Evolutionary conservation across 1,284 basidiomycete species (phyloP).

Genomic region (Ganoderma leucocontextum): DNA sequence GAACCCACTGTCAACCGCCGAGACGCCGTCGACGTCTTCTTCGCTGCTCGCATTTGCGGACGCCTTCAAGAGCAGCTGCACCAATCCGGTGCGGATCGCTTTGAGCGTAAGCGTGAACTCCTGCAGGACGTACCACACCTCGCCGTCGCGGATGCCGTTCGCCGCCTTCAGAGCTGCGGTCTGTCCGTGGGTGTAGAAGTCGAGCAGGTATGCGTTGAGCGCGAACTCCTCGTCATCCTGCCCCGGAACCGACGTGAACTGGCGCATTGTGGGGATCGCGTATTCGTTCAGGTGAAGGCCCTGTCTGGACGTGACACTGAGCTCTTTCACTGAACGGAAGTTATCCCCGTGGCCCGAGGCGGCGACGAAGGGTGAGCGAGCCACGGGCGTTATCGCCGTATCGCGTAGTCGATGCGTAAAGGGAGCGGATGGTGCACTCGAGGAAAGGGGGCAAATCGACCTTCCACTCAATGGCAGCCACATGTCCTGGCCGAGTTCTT

Average conservation of each 20-base stretch:
- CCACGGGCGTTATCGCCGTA: constrained; percentile 47
- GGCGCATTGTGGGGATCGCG: constrained; percentile 62
- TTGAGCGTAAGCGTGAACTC: constrained; percentile 62
- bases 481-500: constrained; percentile 49
- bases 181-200: constrained; percentile 75
- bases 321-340: constrained; percentile 58
- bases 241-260: constrained; percentile 43
- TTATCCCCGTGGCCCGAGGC: constrained; percentile 68
- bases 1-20: constrained; percentile 47
- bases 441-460: constrained; percentile 25
- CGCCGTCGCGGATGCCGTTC: constrained; percentile 65
- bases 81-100: constrained; percentile 48
- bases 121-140: constrained; percentile 69
- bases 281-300: constrained; percentile 65
- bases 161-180: constrained; percentile 53
- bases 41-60: constrained; percentile 32
- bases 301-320: constrained; percentile 56
- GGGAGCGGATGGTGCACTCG: constrained; percentile 24
- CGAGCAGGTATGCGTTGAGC: constrained; percentile 71
- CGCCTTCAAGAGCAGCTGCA: constrained; percentile 52
- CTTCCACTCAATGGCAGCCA: constrained; percentile 56
- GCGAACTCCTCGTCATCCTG: constrained; percentile 41
- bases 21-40: constrained; percentile 30
- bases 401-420: constrained; percentile 47
- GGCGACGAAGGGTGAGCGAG: constrained; percentile 66